Evolutionary conservation across 805 yeast genomes (phyloP).

Genomic region (Sporopachydermia lactativora): DNA sequence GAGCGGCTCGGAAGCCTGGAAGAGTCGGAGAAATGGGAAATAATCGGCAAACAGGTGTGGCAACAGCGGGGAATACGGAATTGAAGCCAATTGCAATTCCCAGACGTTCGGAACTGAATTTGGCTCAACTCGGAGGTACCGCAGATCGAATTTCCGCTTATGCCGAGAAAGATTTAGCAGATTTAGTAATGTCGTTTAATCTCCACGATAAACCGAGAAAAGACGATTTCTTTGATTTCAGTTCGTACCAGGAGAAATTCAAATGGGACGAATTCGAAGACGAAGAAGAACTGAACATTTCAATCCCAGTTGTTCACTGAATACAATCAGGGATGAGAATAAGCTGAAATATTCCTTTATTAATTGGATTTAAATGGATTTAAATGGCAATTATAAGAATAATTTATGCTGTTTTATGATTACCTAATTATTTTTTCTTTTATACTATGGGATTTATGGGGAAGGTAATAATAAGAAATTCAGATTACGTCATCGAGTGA

Average conservation of each 20-base stretch:
- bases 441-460: no score
- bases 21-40: background rate
- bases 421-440: no score
- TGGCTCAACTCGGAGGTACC: background rate
- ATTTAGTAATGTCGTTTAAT: background rate
- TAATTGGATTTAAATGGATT: no score
- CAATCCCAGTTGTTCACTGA: background rate
- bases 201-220: background rate
- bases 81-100: conserved; percentile 1
- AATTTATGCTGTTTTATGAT: no score
- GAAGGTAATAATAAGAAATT: no score
- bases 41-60: background rate
- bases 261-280: background rate
- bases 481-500: no score
- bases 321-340: no score
- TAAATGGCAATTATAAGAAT: no score
- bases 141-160: background rate
- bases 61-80: background rate
- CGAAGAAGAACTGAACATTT: conserved; percentile 1
- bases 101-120: background rate
- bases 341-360: no score
- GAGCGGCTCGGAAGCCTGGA: background rate
- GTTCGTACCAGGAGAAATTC: background rate
- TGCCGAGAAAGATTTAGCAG: background rate
- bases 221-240: background rate